These are phyloP conservation scores for Fistulifera pelliculosa DNA, from an alignment of 108 stramenopile genomes.

Conservation along the genomic window DNA sequence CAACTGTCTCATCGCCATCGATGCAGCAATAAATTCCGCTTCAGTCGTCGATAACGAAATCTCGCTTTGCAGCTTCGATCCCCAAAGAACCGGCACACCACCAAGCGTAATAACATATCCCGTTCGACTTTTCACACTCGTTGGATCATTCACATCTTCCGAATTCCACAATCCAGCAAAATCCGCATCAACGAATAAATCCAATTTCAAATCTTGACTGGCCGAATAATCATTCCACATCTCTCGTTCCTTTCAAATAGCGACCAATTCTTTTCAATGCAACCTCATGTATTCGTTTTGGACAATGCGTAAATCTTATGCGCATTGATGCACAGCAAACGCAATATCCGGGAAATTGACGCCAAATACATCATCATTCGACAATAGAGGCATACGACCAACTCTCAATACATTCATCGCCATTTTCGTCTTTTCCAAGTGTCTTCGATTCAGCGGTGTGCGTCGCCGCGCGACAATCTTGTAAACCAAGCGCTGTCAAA, in stretches of 20 bases:
- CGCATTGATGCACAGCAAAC: constrained; percentile 20
- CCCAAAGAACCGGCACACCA: constrained; percentile 10
- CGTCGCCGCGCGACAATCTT: constrained; percentile 1
- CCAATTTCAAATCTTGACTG: constrained; percentile 10
- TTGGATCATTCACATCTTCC: constrained; percentile 25
- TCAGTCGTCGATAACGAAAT: constrained; percentile 41
- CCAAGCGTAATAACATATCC: constrained; percentile 27
- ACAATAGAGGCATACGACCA: constrained; percentile 12
- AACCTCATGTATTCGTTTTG: constrained; percentile 27
- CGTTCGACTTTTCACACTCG: constrained; percentile 32
- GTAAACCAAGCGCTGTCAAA: constrained; percentile 12
- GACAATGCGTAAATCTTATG: constrained; percentile 25
- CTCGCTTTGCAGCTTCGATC: constrained; percentile 31
- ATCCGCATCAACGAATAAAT: constrained; percentile 33
- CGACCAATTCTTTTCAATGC: constrained; percentile 29
- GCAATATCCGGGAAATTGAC: constrained; percentile 17
- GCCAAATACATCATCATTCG: constrained; percentile 21
- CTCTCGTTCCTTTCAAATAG: constrained; percentile 27
- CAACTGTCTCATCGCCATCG: constrained; percentile 17
- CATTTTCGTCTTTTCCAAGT: constrained; percentile 1
- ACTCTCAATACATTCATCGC: constrained; percentile 4
- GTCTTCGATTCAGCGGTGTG: constrained; percentile 4
- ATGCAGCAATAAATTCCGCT: constrained; percentile 36
- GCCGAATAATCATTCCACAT: constrained; percentile 19
- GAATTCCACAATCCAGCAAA: constrained; percentile 30